Evolutionary conservation across 108 stramenopile genomes (phyloP).

Genomic region (Craspedostauros australis): DNA sequence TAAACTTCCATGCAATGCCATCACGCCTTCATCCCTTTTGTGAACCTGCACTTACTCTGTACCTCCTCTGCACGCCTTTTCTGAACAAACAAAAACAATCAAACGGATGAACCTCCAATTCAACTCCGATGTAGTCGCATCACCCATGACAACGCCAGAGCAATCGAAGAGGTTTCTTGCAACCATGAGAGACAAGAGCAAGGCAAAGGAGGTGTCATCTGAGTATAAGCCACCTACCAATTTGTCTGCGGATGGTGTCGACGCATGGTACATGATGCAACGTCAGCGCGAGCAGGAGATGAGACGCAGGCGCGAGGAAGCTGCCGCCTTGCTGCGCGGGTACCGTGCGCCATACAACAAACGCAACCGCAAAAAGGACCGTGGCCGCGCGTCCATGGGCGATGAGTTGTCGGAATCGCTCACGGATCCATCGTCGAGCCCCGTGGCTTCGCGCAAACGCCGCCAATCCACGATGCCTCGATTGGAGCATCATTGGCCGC

Average conservation of each 20-base stretch:
- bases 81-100: background rate
- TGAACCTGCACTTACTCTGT: background rate
- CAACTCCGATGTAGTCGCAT: background rate
- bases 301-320: conserved; percentile 34
- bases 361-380: conserved; percentile 1
- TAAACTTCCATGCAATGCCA: background rate
- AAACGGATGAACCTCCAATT: background rate
- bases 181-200: conserved; percentile 30
- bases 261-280: conserved; percentile 48
- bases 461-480: conserved; percentile 19
- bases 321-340: conserved; percentile 39
- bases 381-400: conserved; percentile 18
- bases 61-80: background rate
- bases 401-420: conserved; percentile 7
- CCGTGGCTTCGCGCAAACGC: conserved; percentile 1
- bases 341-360: conserved; percentile 30
- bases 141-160: conserved; percentile 51
- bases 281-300: conserved; percentile 37
- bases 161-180: conserved; percentile 39
- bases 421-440: conserved; percentile 21
- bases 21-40: background rate
- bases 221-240: conserved; percentile 18
- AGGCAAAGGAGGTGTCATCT: conserved; percentile 8
- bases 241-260: conserved; percentile 29
- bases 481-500: conserved; percentile 6